Base-by-base conservation (phyloP, 495 filamentous ascomycete genomes). In the Penicillium cinerascens region DNA sequence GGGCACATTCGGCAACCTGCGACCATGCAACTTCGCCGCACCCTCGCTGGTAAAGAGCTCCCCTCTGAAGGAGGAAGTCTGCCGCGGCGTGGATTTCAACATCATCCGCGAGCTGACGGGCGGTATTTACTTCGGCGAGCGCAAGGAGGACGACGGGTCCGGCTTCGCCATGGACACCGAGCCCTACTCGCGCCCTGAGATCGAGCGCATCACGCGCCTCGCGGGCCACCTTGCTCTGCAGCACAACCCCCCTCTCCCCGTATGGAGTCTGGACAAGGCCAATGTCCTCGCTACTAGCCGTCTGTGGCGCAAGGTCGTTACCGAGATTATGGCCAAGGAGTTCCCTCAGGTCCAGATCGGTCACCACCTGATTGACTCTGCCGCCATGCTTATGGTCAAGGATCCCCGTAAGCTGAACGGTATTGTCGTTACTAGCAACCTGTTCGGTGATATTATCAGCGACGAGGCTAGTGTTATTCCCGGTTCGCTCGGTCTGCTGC, bases 301-400 rank as follows among this genome's bases (percentile, higher is more conserved):
- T 48, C 75, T 98, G 59, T 97, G 93, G 93, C 82, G 93, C 46
- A 92, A 89, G 76, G 85, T 87, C 4, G 86, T 96, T 18, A 82
- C 82, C 36, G 88, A 95, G 75, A 76, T 78, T 22, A 78, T 95
- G 52, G 78, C 71, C 18, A 86, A 86, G 48, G 93, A 98, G 77
- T 98, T 92, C 74, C 93, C 93, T 26, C 82, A 89, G 67, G 72
- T 98, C 18, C 81, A 88, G 22, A 65, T 95, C 36, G 82, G 82
- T 52, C 92, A 97, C 71, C 92, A 98, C 64, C 78, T 98, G 36
- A 97, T 98, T 65, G 93, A 98, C 74, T 88, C 83, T 49, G 93
- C 92, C 17, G 92, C 93, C 46, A 97, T 98, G 92, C 70, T 97
- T 56, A 92, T 97, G 89, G 82, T 98, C 46, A 96, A 96, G 85